Evolutionary conservation across 805 yeast species (phyloP), one percentile per base, ranked within the genome.

Genomic region (Nakazawaea peltata): DNA sequence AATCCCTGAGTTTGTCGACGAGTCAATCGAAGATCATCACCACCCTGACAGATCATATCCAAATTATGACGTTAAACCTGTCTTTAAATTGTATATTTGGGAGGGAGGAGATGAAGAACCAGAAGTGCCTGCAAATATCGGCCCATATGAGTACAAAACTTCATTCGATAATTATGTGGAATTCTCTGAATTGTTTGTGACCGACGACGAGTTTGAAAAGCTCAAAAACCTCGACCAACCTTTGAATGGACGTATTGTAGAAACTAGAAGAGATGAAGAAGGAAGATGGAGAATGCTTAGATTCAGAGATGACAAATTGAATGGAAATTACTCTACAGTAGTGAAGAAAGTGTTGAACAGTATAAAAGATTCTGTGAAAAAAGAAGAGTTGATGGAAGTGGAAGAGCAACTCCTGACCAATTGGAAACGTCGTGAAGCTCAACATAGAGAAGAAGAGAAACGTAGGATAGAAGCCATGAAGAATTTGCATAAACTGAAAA

Each of bases 231-330:
- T 80, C 18, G 69, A 73, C 12, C 88, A 90, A 55, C 95, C 97
- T 0, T 67, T 92, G 34, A 85, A 90, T 49, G 94, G 88, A 16
- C 67, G 97, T 42, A 75, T 94, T 21, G 88, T 79, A 2, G 99
- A 92, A 56, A 86, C 92, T 43, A 68, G 81, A 36, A 73, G 77
- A 51, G 81, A 77, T 41, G 67, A 69, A 31, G 59, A 59, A 15
- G 80, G 81, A 3, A 71, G 69, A 30, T 92, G 98, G 98, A 74
- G 75, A 41, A 67, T 84, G 63, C 55, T 90, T 39, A 67, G 99
- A 41, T 92, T 90, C 56, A 70, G 99, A 53, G 95, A 92, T 59
- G 99, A 92, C 57, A 92, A 92, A 52, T 57, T 71, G 13, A 80
- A 83, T 50, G 97, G 94, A 7, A 92, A 92, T 55, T 95, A 86